Conservation (phyloP, 2,329 filamentous ascomycete genomes). For the Plenodomus tracheiphilus region DNA sequence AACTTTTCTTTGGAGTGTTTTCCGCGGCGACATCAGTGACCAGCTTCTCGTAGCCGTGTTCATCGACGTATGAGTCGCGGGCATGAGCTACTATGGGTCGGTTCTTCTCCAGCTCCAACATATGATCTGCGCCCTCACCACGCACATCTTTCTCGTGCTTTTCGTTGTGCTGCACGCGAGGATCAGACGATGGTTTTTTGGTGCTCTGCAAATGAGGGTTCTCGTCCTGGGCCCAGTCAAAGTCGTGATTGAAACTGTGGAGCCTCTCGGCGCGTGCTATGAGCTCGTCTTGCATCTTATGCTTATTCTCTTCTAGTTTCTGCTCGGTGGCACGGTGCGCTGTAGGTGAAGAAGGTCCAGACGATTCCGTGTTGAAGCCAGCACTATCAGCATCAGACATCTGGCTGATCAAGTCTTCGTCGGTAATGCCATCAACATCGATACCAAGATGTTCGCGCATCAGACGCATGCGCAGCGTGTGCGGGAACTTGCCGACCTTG, state of each 20-base stretch:
- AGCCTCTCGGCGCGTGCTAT: constrained; percentile 59
- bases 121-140: constrained; percentile 76
- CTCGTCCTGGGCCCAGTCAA: constrained; percentile 63
- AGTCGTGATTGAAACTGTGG: constrained; percentile 76
- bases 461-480: constrained; percentile 86
- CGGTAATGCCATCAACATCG: constrained; percentile 80
- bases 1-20: constrained; percentile 57
- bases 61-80: constrained; percentile 71
- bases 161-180: constrained; percentile 62
- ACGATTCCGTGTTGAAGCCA: constrained; percentile 50
- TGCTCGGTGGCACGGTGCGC: constrained; percentile 43
- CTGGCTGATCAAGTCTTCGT: constrained; percentile 41
- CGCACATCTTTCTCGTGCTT: constrained; percentile 75
- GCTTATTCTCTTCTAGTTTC: constrained; percentile 44
- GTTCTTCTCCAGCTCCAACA: constrained; percentile 57
- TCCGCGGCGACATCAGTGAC: constrained; percentile 65
- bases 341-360: constrained; percentile 37
- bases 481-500: constrained; percentile 86
- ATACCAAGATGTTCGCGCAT: constrained; percentile 98
- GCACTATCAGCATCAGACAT: constrained; percentile 68
- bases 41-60: constrained; percentile 70
- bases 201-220: constrained; percentile 60
- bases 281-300: constrained; percentile 59
- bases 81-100: constrained; percentile 63
- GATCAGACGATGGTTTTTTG: constrained; percentile 60